phyloP scores from a whole-genome alignment of 2,329 filamentous ascomycete species.

The Lachnellula arida region DNA sequence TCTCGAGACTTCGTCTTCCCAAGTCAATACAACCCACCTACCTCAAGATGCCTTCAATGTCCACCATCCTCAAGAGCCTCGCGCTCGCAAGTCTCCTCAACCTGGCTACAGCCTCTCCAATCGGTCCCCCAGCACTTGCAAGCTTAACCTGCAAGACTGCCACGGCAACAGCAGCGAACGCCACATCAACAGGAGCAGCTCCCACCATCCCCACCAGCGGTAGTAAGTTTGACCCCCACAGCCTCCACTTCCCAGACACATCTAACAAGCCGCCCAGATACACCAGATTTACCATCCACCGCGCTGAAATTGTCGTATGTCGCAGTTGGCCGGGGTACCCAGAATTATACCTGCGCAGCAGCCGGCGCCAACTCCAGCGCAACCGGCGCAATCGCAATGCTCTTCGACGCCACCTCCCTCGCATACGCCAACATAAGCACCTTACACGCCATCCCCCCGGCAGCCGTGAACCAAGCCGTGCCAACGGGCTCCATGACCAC shows the following conservation, averaged over 20 bases:
- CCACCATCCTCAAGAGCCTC: conserved; percentile 20
- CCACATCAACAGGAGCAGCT: background rate
- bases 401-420: conserved; percentile 29
- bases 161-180: background rate
- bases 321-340: conserved; percentile 30
- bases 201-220: conserved; percentile 22
- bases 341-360: conserved; percentile 32
- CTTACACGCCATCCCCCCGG: conserved; percentile 17
- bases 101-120: conserved; percentile 17
- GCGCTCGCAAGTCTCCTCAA: conserved; percentile 18
- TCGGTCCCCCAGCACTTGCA: background rate
- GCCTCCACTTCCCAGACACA: background rate
- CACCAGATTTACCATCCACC: conserved; percentile 21
- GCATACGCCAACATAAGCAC: conserved; percentile 13
- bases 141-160: background rate
- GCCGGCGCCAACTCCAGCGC: conserved; percentile 15
- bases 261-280: conserved; percentile 14
- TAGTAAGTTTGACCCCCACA: conserved; percentile 12
- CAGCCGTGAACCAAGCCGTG: conserved; percentile 18
- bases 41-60: conserved; percentile 25
- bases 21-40: background rate
- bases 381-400: conserved; percentile 29
- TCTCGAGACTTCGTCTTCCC: background rate
- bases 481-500: conserved; percentile 3
- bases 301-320: conserved; percentile 26